Evolutionary conservation across 1,284 basidiomycete genomes (phyloP).

Genomic region (Naganishia cerealis): DNA sequence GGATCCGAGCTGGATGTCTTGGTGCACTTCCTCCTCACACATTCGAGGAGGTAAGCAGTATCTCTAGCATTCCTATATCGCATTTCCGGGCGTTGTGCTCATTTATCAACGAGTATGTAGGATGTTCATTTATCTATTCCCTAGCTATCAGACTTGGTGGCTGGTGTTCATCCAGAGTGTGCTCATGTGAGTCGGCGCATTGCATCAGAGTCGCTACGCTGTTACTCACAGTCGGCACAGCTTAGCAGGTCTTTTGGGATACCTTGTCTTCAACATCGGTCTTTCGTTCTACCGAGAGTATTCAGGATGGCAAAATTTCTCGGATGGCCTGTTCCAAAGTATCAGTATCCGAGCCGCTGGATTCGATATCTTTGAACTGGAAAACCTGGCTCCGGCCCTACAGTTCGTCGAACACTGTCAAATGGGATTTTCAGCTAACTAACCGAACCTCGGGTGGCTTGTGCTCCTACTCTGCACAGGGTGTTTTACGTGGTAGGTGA

Average conservation of each 20-base stretch:
- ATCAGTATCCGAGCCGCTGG: conserved; percentile 43
- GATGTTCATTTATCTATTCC: conserved; percentile 48
- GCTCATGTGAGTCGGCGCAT: conserved; percentile 40
- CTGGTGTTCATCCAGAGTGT: conserved; percentile 38
- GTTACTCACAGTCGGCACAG: conserved; percentile 31
- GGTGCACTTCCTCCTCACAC: conserved; percentile 46
- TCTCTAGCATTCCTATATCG: neutral
- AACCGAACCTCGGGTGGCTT: neutral
- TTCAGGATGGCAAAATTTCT: conserved; percentile 40
- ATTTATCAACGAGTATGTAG: conserved; percentile 26
- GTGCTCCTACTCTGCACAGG: neutral
- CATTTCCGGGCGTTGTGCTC: neutral
- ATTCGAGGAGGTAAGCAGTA: conserved; percentile 41
- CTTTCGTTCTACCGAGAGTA: conserved; percentile 36
- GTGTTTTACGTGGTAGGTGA: conserved; percentile 16
- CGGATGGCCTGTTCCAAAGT: conserved; percentile 43
- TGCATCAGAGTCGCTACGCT: neutral
- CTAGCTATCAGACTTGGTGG: conserved; percentile 48
- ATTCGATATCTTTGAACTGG: conserved; percentile 41
- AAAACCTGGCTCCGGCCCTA: conserved; percentile 41
- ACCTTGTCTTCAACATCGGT: conserved; percentile 43
- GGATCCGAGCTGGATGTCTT: conserved; percentile 40
- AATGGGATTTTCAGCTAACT: neutral
- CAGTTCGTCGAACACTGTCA: conserved; percentile 34
- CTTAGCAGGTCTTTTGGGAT: conserved; percentile 40